These are phyloP conservation scores for Teratosphaeria epicoccoides DNA, from an alignment of 2,329 filamentous ascomycete genomes.

Conservation along the genomic window DNA sequence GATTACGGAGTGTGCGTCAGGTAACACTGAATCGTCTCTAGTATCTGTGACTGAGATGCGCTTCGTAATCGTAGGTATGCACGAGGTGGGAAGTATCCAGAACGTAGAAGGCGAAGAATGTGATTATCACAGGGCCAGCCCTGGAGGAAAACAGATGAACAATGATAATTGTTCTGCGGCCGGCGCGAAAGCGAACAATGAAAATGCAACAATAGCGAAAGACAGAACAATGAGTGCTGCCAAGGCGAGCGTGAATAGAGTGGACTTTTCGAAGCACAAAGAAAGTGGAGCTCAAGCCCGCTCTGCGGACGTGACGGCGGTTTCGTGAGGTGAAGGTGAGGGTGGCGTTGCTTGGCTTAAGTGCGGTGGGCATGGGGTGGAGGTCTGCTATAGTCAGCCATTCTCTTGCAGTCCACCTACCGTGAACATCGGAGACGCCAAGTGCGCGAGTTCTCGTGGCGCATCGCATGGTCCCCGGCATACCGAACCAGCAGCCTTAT, in stretches of 20 bases:
- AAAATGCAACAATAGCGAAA: background rate
- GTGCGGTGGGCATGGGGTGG: background rate
- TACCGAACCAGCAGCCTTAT: conserved; percentile 1
- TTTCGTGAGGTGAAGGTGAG: conserved; percentile 5
- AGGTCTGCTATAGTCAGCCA: background rate
- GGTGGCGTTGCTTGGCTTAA: background rate
- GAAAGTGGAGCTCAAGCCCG: background rate
- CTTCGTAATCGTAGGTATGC: background rate
- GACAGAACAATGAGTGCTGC: conserved; percentile 2
- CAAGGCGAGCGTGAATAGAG: background rate
- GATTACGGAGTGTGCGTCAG: background rate
- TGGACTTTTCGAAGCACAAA: conserved; percentile 3
- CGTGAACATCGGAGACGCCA: background rate
- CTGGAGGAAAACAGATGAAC: background rate
- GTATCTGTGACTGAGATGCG: background rate
- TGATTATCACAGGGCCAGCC: background rate
- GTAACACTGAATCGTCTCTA: background rate
- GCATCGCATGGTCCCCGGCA: background rate
- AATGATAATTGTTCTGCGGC: conserved; percentile 2
- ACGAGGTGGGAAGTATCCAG: background rate
- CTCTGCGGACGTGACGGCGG: background rate
- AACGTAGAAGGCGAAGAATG: background rate
- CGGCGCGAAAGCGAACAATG: conserved; percentile 6
- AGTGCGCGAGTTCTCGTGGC: background rate
- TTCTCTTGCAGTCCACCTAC: background rate